phyloP scores from a whole-genome alignment of 345 rosid species.

The Eucalyptus camaldulensis region DNA sequence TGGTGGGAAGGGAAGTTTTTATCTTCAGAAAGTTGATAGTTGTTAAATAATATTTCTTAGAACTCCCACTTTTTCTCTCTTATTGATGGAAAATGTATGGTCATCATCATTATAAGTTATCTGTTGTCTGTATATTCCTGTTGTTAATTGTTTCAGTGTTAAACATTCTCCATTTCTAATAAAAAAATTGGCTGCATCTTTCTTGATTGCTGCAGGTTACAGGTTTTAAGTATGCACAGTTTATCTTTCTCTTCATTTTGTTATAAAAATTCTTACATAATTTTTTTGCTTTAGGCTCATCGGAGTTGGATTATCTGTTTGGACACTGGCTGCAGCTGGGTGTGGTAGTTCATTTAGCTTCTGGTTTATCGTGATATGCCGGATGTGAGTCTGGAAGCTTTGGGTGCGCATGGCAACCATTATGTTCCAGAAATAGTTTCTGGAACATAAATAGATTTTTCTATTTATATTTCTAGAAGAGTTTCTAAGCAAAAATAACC shows the following conservation, averaged over 20 bases:
- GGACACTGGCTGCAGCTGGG: constrained; percentile 75
- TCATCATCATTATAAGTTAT: not conserved
- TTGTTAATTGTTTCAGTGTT: not conserved
- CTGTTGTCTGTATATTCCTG: not conserved
- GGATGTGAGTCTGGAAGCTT: constrained; percentile 44
- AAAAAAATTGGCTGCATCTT: not conserved
- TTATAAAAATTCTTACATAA: not conserved
- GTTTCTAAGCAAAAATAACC: too few relatives aligned
- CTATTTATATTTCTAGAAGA: too few relatives aligned
- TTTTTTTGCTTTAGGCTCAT: constrained; percentile 32
- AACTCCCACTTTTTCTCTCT: not conserved
- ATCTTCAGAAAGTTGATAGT: not conserved
- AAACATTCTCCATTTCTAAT: not conserved
- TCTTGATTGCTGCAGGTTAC: not conserved
- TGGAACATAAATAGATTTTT: too few relatives aligned
- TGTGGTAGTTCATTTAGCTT: constrained; percentile 71
- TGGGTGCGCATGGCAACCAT: too few relatives aligned
- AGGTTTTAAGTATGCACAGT: not conserved
- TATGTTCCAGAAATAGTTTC: too few relatives aligned
- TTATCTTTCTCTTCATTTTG: not conserved
- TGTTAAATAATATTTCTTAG: not conserved
- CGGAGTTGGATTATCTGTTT: constrained; percentile 82
- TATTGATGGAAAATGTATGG: not conserved
- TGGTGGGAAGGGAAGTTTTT: not conserved
- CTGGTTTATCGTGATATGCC: constrained; percentile 72